Conservation (phyloP, 345 rosid species). For the Eucalyptus pauciflora region DNA sequence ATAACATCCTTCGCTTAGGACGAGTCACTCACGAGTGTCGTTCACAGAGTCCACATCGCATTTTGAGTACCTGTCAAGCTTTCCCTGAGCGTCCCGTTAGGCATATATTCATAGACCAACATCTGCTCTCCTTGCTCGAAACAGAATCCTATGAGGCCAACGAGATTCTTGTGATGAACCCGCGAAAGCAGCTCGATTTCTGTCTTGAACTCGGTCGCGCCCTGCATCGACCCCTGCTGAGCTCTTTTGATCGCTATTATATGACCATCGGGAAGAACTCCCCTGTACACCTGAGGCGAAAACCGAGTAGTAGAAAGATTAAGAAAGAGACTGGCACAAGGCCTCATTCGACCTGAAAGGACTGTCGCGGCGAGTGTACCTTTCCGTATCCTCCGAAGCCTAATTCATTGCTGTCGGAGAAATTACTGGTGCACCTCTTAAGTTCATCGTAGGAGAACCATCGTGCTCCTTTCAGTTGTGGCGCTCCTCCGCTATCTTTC, state of each 20-base stretch:
- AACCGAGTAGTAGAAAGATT: neutral
- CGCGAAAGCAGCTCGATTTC: slow-evolving; percentile 95
- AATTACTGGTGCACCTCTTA: slow-evolving; percentile 61
- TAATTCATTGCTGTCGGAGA: slow-evolving; percentile 63
- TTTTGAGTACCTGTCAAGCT: slow-evolving; percentile 54
- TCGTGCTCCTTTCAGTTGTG: slow-evolving; percentile 91
- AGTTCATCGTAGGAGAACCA: slow-evolving; percentile 95
- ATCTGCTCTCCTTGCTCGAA: slow-evolving; percentile 95
- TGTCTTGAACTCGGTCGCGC: slow-evolving; percentile 91
- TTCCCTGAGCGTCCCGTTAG: slow-evolving; percentile 77
- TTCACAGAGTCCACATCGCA: neutral
- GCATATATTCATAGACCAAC: slow-evolving; percentile 84
- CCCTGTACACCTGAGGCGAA: slow-evolving; percentile 62
- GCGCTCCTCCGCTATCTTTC: slow-evolving; percentile 80
- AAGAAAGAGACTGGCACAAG: neutral
- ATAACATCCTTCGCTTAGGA: neutral
- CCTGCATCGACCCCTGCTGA: slow-evolving; percentile 90
- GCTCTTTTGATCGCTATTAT: slow-evolving; percentile 89
- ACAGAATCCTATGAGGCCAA: slow-evolving; percentile 87
- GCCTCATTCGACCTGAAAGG: neutral
- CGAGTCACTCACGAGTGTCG: neutral
- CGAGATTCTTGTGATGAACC: slow-evolving; percentile 94
- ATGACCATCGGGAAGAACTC: slow-evolving; percentile 74
- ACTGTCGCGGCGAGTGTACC: slow-evolving; percentile 8
- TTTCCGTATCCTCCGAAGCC: slow-evolving; percentile 96